Percentiles rank a stretch among this genome's conserved stretches.
These are phyloP conservation scores for Populus hybrid DNA, from an alignment of 441 rosid genomes.

Conservation along the genomic window DNA sequence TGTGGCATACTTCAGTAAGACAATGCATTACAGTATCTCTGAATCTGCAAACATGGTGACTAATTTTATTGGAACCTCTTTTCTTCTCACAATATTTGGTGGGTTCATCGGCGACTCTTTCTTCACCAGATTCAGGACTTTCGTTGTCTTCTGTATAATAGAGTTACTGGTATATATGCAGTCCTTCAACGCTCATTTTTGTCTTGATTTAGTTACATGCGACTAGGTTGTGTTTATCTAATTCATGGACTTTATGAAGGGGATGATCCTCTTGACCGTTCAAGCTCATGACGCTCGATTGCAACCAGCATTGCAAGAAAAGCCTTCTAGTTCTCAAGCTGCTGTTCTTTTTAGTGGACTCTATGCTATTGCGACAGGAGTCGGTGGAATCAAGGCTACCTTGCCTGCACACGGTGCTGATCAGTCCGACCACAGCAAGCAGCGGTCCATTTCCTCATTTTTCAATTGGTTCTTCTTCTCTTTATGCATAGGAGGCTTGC, in stretches of 20 bases:
- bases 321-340: conserved; percentile 34
- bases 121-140: conserved; percentile 44
- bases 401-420: conserved; percentile 64
- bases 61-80: conserved; percentile 57
- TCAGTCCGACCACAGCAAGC: conserved; percentile 42
- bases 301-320: conserved; percentile 30
- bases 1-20: conserved; percentile 37
- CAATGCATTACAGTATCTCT: conserved; percentile 53
- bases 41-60: conserved; percentile 57
- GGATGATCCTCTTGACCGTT: conserved; percentile 44
- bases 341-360: conserved; percentile 42
- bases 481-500: conserved; percentile 42
- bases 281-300: conserved; percentile 41
- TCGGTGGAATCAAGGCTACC: conserved; percentile 56
- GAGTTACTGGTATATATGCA: conserved; percentile 38
- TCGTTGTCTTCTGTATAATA: conserved; percentile 34
- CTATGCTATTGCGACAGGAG: conserved; percentile 47
- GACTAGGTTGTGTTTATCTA: not conserved
- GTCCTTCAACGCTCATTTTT: not conserved
- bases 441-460: conserved; percentile 38
- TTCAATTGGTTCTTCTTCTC: conserved; percentile 66
- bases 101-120: conserved; percentile 58
- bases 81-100: conserved; percentile 52
- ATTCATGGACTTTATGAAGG: conserved; percentile 22
- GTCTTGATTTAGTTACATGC: not conserved